A percentile compares a stretch with the other conserved stretches of the same genome.
phyloP scores from a whole-genome alignment of 257 asterid genomes.

The Solanum chiquidenum region DNA sequence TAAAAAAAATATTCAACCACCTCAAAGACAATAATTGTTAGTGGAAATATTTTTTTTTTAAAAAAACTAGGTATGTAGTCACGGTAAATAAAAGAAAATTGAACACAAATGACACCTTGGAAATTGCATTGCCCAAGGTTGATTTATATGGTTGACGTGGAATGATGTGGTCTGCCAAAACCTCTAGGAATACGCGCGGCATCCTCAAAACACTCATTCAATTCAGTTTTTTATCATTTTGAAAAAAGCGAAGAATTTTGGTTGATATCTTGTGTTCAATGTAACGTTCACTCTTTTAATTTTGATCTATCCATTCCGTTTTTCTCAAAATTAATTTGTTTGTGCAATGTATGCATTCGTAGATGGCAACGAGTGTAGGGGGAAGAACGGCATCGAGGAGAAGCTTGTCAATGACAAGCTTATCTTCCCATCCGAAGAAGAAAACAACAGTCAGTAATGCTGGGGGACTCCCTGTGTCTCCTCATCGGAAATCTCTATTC shows the following conservation, averaged over 20 bases:
- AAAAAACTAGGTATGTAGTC: too few relatives aligned
- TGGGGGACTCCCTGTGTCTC: neutral
- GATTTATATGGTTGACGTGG: neutral
- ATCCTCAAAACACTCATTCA: neutral
- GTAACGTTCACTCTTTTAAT: neutral
- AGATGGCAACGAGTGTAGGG: constrained; percentile 3
- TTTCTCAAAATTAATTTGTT: neutral
- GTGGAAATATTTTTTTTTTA: too few relatives aligned
- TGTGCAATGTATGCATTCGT: neutral
- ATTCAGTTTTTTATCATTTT: neutral
- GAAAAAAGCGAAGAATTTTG: neutral
- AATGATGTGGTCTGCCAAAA: neutral
- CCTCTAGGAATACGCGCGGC: neutral
- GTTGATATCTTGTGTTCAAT: neutral
- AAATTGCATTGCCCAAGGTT: neutral
- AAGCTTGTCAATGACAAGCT: constrained; percentile 2
- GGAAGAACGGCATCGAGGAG: neutral
- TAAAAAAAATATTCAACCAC: too few relatives aligned
- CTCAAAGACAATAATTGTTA: too few relatives aligned
- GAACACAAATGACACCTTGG: neutral
- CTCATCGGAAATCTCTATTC: neutral
- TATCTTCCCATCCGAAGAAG: neutral
- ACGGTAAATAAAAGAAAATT: too few relatives aligned
- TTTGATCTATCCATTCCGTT: neutral
- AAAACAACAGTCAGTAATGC: neutral